Percentiles rank a stretch among this genome's conserved stretches.
These are phyloP conservation scores for Ulvella scutata DNA, from an alignment of 139 green algal species.

Conservation along the genomic window DNA sequence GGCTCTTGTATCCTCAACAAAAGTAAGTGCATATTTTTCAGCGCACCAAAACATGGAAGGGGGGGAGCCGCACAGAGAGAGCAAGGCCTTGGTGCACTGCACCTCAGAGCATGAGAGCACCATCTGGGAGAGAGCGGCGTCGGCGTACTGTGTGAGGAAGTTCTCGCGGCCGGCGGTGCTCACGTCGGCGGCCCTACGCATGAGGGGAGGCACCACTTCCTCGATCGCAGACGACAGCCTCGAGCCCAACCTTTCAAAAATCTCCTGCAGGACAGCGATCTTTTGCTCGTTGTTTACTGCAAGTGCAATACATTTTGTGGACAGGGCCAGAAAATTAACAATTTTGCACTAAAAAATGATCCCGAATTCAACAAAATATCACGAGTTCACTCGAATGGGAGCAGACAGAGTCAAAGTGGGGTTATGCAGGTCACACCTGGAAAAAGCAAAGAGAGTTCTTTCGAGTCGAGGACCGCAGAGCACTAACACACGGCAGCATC, in stretches of 20 bases:
- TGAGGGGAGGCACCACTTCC: slow-evolving; percentile 50
- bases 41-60: too few relatives aligned
- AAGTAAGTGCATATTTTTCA: too few relatives aligned
- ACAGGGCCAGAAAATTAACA: too few relatives aligned
- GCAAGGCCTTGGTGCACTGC: not conserved
- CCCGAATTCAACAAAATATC: too few relatives aligned
- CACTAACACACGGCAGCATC: slow-evolving; percentile 38
- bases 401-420: too few relatives aligned
- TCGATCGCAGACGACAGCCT: slow-evolving; percentile 53
- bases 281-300: too few relatives aligned
- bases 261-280: slow-evolving; percentile 32
- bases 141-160: slow-evolving; percentile 58
- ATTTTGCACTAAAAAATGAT: too few relatives aligned
- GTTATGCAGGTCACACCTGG: slow-evolving; percentile 33
- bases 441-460: slow-evolving; percentile 49
- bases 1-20: too few relatives aligned
- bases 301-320: too few relatives aligned
- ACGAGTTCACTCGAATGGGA: too few relatives aligned
- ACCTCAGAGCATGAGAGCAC: slow-evolving; percentile 5
- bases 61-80: not conserved
- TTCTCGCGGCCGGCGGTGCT: slow-evolving; percentile 58
- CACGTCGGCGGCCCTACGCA: slow-evolving; percentile 62
- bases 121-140: slow-evolving; percentile 41
- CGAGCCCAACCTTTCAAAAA: slow-evolving; percentile 27
- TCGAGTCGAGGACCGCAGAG: slow-evolving; percentile 44